A percentile compares a stretch with the other conserved stretches of the same genome.
Evolutionary conservation across 2,329 filamentous ascomycete species (phyloP).

Genomic region (Venturia aucupariae): DNA sequence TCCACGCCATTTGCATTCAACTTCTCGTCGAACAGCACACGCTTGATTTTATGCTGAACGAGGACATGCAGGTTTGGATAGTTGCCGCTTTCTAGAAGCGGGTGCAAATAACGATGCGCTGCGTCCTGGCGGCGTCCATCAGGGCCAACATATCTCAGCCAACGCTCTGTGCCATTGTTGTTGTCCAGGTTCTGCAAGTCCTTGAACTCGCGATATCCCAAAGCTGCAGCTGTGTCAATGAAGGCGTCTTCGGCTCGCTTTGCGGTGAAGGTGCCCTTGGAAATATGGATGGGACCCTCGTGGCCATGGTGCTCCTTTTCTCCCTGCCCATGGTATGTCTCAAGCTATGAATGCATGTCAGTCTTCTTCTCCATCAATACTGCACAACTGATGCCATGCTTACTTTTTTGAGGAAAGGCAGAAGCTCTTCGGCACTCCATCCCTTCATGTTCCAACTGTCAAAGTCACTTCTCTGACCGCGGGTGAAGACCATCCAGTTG

Average conservation of each 20-base stretch:
- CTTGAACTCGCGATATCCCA: conserved; percentile 44
- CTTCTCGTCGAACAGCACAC: conserved; percentile 44
- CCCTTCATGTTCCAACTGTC: conserved; percentile 45
- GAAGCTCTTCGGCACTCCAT: conserved; percentile 43
- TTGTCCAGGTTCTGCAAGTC: conserved; percentile 45
- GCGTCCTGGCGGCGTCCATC: conserved; percentile 51
- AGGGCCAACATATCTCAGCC: conserved; percentile 40
- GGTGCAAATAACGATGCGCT: conserved; percentile 47
- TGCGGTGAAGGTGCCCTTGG: conserved; percentile 38
- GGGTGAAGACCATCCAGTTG: conserved; percentile 36
- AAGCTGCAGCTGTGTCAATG: conserved; percentile 36
- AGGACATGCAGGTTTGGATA: conserved; percentile 53
- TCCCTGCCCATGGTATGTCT: conserved; percentile 46
- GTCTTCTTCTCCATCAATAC: not conserved
- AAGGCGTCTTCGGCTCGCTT: conserved; percentile 39
- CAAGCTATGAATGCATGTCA: conserved; percentile 29
- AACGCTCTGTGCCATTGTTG: conserved; percentile 34
- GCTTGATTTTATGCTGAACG: conserved; percentile 46
- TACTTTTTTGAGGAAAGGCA: conserved; percentile 46
- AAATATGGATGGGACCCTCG: conserved; percentile 48
- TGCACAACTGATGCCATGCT: not conserved
- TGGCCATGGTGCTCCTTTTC: conserved; percentile 41
- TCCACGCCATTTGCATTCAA: conserved; percentile 50
- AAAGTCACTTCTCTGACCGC: conserved; percentile 38
- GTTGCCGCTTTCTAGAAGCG: conserved; percentile 38